Evolutionary conservation across 2,329 filamentous ascomycete species (phyloP).

Genomic region (Pseudocercospora musae): DNA sequence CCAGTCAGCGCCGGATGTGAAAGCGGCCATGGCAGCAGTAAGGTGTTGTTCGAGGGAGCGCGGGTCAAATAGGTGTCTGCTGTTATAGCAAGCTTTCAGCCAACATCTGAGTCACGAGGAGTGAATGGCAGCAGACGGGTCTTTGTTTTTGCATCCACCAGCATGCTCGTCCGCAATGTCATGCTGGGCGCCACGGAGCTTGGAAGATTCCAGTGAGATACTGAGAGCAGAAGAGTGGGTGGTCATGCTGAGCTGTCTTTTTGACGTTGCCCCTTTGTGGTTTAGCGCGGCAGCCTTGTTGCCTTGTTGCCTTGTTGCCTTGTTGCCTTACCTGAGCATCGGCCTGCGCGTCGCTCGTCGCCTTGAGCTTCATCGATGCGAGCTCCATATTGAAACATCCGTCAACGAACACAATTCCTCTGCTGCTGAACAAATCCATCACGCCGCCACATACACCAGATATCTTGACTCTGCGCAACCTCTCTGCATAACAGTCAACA

Average conservation of each 20-base stretch:
- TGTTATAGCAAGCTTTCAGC: slow-evolving; percentile 3
- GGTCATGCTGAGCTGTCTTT: background rate
- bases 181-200: background rate
- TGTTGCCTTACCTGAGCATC: no score
- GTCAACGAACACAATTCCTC: background rate
- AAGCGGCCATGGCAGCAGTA: slow-evolving; percentile 40
- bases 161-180: background rate
- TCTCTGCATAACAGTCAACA: background rate
- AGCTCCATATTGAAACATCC: background rate
- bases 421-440: background rate
- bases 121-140: background rate
- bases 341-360: background rate
- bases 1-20: slow-evolving; percentile 43
- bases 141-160: slow-evolving; percentile 4
- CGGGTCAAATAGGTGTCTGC: background rate
- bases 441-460: background rate
- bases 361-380: background rate
- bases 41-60: background rate
- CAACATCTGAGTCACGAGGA: slow-evolving; percentile 5
- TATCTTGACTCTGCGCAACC: background rate
- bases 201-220: background rate
- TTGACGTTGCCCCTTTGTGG: background rate
- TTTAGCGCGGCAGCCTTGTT: background rate
- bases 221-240: background rate
- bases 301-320: no score